Evolutionary conservation across 208 protist genomes (phyloP).

Genomic region (Porcisia deanei): DNA sequence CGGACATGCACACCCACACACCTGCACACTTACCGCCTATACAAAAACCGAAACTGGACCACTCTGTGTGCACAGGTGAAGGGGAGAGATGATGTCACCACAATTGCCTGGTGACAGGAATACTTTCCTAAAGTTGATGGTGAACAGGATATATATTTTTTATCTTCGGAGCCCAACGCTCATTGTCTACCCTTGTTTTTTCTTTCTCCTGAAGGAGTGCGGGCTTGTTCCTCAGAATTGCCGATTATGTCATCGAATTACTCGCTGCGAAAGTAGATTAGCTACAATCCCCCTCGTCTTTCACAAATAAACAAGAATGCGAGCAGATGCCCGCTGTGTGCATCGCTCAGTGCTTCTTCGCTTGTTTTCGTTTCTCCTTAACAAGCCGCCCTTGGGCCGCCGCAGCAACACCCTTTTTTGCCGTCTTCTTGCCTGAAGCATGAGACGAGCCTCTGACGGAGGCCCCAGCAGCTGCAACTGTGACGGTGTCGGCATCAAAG

Average conservation of each 20-base stretch:
- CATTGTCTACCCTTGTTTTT: too few species aligned
- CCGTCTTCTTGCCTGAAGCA: conserved; percentile 2
- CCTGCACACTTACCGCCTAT: background rate
- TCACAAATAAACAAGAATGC: conserved; percentile 7
- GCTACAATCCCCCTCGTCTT: background rate
- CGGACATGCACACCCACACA: background rate
- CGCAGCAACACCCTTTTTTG: background rate
- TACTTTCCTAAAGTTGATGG: background rate
- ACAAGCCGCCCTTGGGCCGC: conserved; percentile 8
- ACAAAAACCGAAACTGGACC: background rate
- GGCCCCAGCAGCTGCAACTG: background rate
- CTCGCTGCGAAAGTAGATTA: conserved; percentile 4
- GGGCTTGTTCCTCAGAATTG: background rate
- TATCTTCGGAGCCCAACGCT: too few species aligned
- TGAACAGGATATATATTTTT: background rate
- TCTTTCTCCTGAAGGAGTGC: background rate
- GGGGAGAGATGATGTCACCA: background rate
- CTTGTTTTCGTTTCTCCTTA: conserved; percentile 18
- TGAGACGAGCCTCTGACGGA: conserved; percentile 4
- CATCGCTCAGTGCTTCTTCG: conserved; percentile 27
- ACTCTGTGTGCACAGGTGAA: background rate
- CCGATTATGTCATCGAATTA: conserved; percentile 1
- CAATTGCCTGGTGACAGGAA: too few species aligned
- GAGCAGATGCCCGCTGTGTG: background rate
- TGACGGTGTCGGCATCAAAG: conserved; percentile 54